Evolutionary conservation across 345 rosid genomes (phyloP), one percentile per base, ranked within the genome.

Genomic region (Raphanus raphanistrum): DNA sequence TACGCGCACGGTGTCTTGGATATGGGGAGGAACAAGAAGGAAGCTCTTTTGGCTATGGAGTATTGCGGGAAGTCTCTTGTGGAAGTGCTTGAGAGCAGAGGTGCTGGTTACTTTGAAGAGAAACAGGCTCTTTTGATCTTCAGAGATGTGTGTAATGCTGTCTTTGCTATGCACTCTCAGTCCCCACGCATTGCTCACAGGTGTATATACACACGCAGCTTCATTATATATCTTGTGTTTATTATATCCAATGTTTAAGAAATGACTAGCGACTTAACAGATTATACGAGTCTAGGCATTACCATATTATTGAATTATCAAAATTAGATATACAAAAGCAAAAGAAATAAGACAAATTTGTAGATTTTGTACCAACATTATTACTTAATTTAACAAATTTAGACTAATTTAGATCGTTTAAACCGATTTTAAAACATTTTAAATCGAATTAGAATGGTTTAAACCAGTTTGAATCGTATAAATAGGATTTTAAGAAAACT

Each of bases 121-220:
- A 90, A 90, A 80, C 96, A 93, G 84, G 88, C 81, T 68, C 90
- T 90, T 69, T 33, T 71, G 21, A 84, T 96, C 35, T 90, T 93
- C 73, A 90, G 94, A 84, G 97, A 96, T 83, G 88, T 89, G 38
- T 96, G 98, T 45, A 93, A 93, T 82, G 98, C 98, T 12, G 96
- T 96, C 60, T 96, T 85, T 81, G 98, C 97, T 1, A 89, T 96
- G 99, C 99, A 96, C 79, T 86, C 88, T 74, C 98, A 88, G 65
- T 84, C 92, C 38, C 98, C 96, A 13, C 95, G 96, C 9, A 80
- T 93, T 68, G 99, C 99, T 68, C 99, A 96, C 82, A 85, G 99
- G 99, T 96, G 74, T 13, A 26, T 15, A 72, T 1, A 1, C 11
- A 10, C 45, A 3, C 1, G 57, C 5, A n/a, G 54, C 11, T 43